Percentiles rank a stretch among this genome's conserved stretches.
Conservation (phyloP, 768 basidiomycete species). For the Boletus rubropictus region DNA sequence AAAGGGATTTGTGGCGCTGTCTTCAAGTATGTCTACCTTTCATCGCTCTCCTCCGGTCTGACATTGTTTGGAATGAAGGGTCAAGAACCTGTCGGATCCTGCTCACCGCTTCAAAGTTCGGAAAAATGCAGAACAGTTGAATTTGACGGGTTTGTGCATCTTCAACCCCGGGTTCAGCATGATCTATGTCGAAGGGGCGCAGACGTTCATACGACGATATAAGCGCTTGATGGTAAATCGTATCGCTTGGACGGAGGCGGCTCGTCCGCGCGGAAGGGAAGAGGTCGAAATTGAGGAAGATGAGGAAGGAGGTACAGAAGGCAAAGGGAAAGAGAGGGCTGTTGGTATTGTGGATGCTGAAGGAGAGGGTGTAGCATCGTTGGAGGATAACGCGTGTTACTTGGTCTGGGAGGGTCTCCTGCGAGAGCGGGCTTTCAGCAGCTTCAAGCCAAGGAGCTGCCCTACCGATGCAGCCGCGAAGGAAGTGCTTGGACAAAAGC, state of each 20-base stretch:
- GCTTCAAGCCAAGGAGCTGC: slow-evolving; percentile 76
- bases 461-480: slow-evolving; percentile 82
- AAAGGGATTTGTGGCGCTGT: slow-evolving; percentile 78
- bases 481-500: slow-evolving; percentile 77
- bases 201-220: slow-evolving; percentile 81
- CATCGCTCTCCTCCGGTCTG: background rate
- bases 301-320: slow-evolving; percentile 35
- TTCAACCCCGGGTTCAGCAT: slow-evolving; percentile 86
- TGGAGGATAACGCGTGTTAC: slow-evolving; percentile 85
- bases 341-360: slow-evolving; percentile 21
- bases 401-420: slow-evolving; percentile 91
- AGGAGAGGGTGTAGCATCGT: slow-evolving; percentile 31
- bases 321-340: slow-evolving; percentile 30
- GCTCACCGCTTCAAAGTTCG: slow-evolving; percentile 94
- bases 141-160: slow-evolving; percentile 82
- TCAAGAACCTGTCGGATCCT: slow-evolving; percentile 85
- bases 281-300: slow-evolving; percentile 62
- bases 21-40: slow-evolving; percentile 68
- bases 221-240: slow-evolving; percentile 81
- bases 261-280: slow-evolving; percentile 68
- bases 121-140: slow-evolving; percentile 91
- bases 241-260: slow-evolving; percentile 91
- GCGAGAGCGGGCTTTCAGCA: slow-evolving; percentile 73
- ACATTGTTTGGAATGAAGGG: slow-evolving; percentile 38
- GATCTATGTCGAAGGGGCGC: slow-evolving; percentile 90